Evolutionary conservation across 306 rosid species (phyloP), one percentile per base, ranked within the genome.

Genomic region (Hippophae tibetana): DNA sequence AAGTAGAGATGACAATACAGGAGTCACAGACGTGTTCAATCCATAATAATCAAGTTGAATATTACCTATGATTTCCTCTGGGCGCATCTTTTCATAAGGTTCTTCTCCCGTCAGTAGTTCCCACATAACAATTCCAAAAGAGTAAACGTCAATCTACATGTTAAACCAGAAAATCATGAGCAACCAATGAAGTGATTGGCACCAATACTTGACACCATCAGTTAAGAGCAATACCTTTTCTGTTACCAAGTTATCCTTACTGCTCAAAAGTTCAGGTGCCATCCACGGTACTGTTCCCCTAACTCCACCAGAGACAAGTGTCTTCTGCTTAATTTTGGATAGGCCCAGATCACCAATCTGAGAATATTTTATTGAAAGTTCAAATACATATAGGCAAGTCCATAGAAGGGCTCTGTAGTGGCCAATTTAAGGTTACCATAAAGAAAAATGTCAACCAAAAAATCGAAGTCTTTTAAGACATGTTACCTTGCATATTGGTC

Each of bases 321-420:
- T 67, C 65, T 55, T 57, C 54, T 52, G 69, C 60, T 67, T 73
- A 43, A 67, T 67, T 68, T 67, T 73, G 3, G 73, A 73, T 67
- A 73, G 56, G 49, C 78, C 73, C 53, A 73, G 66, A 62, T 73
- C 78, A 57, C 78, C 78, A 60, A 73, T 62, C 78, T 74, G 48
- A 50, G 63, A 52, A 58, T n/a, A 43, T 49, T 38, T 6, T 26
- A 12, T 26, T 42, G 51, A 38, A 12, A 64, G 45, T 51, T 71
- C 57, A 42, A 41, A 38, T 2, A 10, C 7, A 3, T 13, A 41
- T 7, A 23, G 9, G 9, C 1, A n/a, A 56, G 53, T 49, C 14
- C 12, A 42, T 18, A 13, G n/a, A 6, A 53, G 13, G 7, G 31
- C 7, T 42, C 0, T 7, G 58, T 18, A 2, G 26, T 25, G 52